Evolutionary conservation across 2,329 filamentous ascomycete genomes (phyloP).

Genomic region (Beauveria brongniartii): DNA sequence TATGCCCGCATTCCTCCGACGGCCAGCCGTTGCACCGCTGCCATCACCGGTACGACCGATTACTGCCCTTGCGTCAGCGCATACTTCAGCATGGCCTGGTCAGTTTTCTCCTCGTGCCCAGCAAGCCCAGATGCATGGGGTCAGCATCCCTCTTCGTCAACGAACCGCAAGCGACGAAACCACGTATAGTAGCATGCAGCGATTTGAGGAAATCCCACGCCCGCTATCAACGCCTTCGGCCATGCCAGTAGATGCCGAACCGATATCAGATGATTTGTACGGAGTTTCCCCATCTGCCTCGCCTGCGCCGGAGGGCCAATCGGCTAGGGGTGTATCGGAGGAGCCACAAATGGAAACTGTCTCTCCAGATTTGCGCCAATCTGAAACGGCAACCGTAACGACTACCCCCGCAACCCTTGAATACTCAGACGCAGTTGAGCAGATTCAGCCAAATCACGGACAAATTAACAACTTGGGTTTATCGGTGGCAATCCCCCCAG

Average conservation of each 20-base stretch:
- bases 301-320: conserved; percentile 18
- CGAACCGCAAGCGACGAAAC: conserved; percentile 30
- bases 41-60: conserved; percentile 20
- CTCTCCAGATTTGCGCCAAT: background rate
- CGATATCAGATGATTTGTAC: conserved; percentile 34
- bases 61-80: background rate
- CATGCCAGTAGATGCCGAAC: conserved; percentile 11
- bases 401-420: conserved; percentile 13
- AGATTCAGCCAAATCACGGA: conserved; percentile 14
- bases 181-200: conserved; percentile 17
- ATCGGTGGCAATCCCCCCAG: conserved; percentile 23
- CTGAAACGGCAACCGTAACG: background rate
- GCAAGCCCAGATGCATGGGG: background rate
- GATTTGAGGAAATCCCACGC: conserved; percentile 19
- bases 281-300: conserved; percentile 39
- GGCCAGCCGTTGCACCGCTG: conserved; percentile 33
- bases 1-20: conserved; percentile 47
- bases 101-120: conserved; percentile 9
- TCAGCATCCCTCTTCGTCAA: conserved; percentile 19
- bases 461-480: conserved; percentile 15
- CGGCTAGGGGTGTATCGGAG: background rate
- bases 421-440: conserved; percentile 17
- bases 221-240: conserved; percentile 25
- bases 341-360: background rate
- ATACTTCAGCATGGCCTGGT: conserved; percentile 7